Percentiles rank a stretch among this genome's conserved stretches.
These are phyloP conservation scores for Diplodia seriata DNA, from an alignment of 2,329 filamentous ascomycete species.

Conservation along the genomic window DNA sequence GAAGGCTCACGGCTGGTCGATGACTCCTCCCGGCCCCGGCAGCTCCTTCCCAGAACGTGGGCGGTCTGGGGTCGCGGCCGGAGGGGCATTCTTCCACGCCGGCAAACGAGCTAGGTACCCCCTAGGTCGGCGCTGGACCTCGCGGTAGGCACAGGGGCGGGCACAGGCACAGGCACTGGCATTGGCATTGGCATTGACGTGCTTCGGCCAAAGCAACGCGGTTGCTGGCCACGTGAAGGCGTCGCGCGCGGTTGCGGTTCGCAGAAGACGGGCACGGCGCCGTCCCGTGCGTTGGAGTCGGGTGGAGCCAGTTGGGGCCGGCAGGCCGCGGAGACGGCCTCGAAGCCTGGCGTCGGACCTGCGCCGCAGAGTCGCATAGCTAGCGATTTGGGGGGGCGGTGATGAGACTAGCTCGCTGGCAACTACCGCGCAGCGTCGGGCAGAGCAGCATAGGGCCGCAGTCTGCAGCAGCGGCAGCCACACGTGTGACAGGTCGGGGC, in stretches of 20 bases:
- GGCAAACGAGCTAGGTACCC: neutral
- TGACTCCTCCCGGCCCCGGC: constrained; percentile 10
- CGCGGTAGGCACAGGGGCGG: neutral
- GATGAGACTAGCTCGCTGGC: neutral
- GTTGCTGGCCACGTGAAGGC: neutral
- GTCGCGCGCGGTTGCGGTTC: neutral
- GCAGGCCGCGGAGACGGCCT: constrained; percentile 13
- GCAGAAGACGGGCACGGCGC: neutral
- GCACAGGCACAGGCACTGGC: neutral
- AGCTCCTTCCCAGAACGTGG: neutral
- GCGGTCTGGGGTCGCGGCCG: neutral
- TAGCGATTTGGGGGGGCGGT: constrained; percentile 5
- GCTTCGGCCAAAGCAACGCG: neutral
- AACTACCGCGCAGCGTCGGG: neutral
- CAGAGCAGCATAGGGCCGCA: neutral
- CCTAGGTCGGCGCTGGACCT: neutral
- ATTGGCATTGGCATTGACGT: neutral
- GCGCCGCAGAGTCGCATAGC: neutral
- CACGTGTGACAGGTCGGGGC: constrained; percentile 1
- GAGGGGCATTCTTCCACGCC: neutral
- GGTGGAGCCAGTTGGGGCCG: neutral
- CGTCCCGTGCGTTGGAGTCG: too few species aligned
- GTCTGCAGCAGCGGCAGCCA: neutral
- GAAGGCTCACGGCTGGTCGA: neutral
- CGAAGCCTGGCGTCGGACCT: constrained; percentile 3